Evolutionary conservation across 352 stramenopile genomes (phyloP).

Genomic region (Blastocystis sp.): DNA sequence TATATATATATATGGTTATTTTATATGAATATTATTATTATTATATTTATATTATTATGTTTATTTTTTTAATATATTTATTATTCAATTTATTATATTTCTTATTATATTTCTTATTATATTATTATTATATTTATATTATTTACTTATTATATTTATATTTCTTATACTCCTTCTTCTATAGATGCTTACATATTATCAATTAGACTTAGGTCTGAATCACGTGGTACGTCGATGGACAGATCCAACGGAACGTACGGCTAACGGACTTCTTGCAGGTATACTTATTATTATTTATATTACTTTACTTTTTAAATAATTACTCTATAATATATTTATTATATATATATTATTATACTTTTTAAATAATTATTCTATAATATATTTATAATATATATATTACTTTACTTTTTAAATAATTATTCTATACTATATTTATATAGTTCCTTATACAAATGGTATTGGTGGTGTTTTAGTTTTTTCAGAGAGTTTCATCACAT

Average conservation of each 20-base stretch:
- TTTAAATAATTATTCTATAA: too few relatives aligned
- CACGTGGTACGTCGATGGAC: conserved; percentile 87
- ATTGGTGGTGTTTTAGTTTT: conserved; percentile 79
- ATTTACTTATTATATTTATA: conserved; percentile 1
- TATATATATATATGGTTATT: neutral
- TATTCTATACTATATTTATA: too few relatives aligned
- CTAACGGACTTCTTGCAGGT: conserved; percentile 77
- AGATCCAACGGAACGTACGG: conserved; percentile 57
- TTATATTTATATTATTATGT: neutral
- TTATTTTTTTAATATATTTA: neutral
- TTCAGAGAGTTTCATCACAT: conserved; percentile 80
- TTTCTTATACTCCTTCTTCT: too few relatives aligned
- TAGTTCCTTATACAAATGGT: conserved; percentile 53
- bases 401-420: too few relatives aligned
- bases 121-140: neutral
- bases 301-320: too few relatives aligned
- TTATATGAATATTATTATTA: neutral
- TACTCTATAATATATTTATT: too few relatives aligned
- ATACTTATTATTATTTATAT: conserved; percentile 59
- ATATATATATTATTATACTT: too few relatives aligned
- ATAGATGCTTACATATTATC: conserved; percentile 91
- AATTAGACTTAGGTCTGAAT: conserved; percentile 94
- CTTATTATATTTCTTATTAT: neutral
- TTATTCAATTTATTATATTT: too few relatives aligned
- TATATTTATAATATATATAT: too few relatives aligned